Conservation (phyloP, 352 stramenopile genomes). For the Phytophthora foliorum region DNA sequence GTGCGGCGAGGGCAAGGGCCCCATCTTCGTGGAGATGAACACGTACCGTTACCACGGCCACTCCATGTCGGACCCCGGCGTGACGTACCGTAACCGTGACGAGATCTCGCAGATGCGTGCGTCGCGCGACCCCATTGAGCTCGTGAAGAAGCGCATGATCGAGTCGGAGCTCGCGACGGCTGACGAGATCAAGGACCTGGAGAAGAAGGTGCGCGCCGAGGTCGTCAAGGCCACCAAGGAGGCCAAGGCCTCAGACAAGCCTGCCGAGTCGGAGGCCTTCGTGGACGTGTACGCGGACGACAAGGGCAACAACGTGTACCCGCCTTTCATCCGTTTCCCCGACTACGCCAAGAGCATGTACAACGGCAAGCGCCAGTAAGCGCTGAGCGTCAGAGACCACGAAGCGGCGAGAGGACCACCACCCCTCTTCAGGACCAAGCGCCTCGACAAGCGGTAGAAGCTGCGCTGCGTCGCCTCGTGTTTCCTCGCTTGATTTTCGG, state of each 20-base stretch:
- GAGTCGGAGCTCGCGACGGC: conserved; percentile 94
- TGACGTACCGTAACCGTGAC: conserved; percentile 99
- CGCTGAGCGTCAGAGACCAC: conserved; percentile 8
- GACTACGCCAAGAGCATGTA: conserved; percentile 96
- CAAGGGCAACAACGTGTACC: conserved; percentile 93
- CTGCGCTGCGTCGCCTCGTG: conserved; percentile 33
- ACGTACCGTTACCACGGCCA: conserved; percentile 99
- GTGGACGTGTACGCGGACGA: conserved; percentile 93
- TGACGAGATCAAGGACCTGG: conserved; percentile 99
- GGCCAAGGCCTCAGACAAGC: conserved; percentile 84
- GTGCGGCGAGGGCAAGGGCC: conserved; percentile 96
- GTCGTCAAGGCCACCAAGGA: conserved; percentile 97
- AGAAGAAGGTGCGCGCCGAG: conserved; percentile 98
- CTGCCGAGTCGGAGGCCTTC: conserved; percentile 66
- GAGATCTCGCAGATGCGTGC: conserved; percentile 99
- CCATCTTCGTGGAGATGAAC: conserved; percentile 99
- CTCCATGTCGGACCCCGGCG: conserved; percentile 99
- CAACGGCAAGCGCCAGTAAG: conserved; percentile 79
- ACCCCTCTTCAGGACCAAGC: conserved; percentile 35
- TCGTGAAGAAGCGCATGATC: conserved; percentile 98
- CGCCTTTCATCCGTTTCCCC: conserved; percentile 97
- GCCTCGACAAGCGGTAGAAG: conserved; percentile 46
- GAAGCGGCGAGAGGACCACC: conserved; percentile 31
- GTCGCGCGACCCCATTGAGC: conserved; percentile 99
- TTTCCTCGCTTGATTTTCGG: conserved; percentile 24